Evolutionary conservation across 805 yeast genomes (phyloP), one percentile per base, ranked within the genome.

Genomic region (Kregervanrija pseudodelftensis): DNA sequence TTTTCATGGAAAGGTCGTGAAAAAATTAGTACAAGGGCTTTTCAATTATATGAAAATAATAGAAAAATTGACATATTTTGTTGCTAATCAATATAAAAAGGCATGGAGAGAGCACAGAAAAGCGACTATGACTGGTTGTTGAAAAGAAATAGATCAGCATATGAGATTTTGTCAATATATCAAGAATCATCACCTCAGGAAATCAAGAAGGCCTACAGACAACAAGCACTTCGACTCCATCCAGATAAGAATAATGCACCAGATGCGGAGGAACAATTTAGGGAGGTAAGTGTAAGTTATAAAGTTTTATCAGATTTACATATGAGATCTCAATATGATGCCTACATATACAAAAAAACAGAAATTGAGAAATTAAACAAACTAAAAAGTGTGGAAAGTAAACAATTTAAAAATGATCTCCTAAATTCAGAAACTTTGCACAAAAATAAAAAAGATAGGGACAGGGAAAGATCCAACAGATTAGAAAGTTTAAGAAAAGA

Each of bases 161-260:
- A 52, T 39, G 42, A 48, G 8, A 13, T 52, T 4, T 32, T 55
- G 12, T 41, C 40, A 1, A 11, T 58, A 8, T 40, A 43, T 3
- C 11, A 11, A 16, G 22, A 33, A n/a, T 42, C 49, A 3, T 12
- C 45, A 5, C 11, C 36, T 1, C 33, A 45, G 5, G 49, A 48
- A 8, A 49, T 65, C 13, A 50, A 61, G 30, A 57, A 55, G 31
- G 62, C 64, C 2, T 65, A 61, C 41, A 51, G 67, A 30, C 49
- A 48, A 33, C 53, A 55, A 36, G 69, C 68, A 2, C 46, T 65
- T 30, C 30, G 52, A 13, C 47, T 53, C 2, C 69, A 65, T 42
- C 69, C 69, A 1, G 69, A 65, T 50, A 65, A 64, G 52, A 64
- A 65, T 43, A 55, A 57, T 15, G 36, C 58, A 4, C 37, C 39